Evolutionary conservation across 1,139 yeast species (phyloP).

Genomic region (Debaryomyces udenii): DNA sequence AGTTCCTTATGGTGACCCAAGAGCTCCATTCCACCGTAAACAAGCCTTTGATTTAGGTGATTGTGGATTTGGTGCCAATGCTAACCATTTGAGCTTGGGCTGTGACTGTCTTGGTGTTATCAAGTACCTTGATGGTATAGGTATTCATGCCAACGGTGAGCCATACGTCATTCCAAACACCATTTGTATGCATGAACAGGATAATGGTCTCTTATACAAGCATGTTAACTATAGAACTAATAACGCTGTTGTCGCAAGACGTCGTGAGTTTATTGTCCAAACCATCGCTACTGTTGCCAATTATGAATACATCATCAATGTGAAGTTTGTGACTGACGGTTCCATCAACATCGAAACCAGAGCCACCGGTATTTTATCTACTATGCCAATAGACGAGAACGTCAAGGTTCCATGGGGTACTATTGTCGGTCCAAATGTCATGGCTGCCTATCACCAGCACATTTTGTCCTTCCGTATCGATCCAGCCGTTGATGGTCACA

Average conservation of each 20-base stretch:
- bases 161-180: constrained; percentile 71
- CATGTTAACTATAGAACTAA: constrained; percentile 83
- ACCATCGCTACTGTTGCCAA: constrained; percentile 89
- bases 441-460: constrained; percentile 92
- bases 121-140: constrained; percentile 72
- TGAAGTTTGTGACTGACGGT: constrained; percentile 82
- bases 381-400: constrained; percentile 82
- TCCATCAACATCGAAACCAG: constrained; percentile 80
- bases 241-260: constrained; percentile 76
- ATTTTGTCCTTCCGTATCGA: constrained; percentile 82
- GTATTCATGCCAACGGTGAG: constrained; percentile 64
- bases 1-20: constrained; percentile 89
- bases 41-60: constrained; percentile 94
- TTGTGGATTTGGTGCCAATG: constrained; percentile 83
- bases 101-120: constrained; percentile 91
- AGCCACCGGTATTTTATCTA: constrained; percentile 85
- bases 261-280: constrained; percentile 83
- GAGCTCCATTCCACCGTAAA: constrained; percentile 88
- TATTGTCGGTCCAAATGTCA: constrained; percentile 79
- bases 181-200: constrained; percentile 90
- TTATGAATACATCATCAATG: constrained; percentile 80
- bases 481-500: constrained; percentile 85
- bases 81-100: constrained; percentile 74
- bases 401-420: constrained; percentile 83
- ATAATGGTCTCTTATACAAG: constrained; percentile 72